These are phyloP conservation scores for Alternaria panax DNA, from an alignment of 2,329 filamentous ascomycete genomes.

Conservation along the genomic window DNA sequence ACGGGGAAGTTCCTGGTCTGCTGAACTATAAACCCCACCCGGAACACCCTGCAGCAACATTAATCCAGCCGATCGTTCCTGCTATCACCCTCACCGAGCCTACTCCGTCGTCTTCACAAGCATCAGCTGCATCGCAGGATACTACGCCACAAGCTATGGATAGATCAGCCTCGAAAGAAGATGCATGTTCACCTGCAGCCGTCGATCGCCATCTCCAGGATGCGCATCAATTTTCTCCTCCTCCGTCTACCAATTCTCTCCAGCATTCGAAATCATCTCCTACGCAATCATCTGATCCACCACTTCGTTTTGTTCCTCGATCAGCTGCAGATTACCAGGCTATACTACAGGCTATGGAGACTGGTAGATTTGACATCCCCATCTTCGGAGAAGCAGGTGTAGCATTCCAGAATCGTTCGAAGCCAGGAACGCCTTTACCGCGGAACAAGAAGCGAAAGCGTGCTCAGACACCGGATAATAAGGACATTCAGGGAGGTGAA, in stretches of 20 bases:
- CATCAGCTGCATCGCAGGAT: not conserved
- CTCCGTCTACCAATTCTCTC: not conserved
- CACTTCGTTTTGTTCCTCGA: not conserved
- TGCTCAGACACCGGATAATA: not conserved
- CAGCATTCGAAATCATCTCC: not conserved
- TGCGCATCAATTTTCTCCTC: not conserved
- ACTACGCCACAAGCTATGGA: rapidly evolving
- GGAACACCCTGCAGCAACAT: not conserved
- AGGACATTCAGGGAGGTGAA: not conserved
- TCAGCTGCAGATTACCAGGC: not conserved
- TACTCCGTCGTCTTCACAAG: not conserved
- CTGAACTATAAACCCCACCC: not conserved
- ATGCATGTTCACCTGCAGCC: not conserved
- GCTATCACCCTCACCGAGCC: not conserved
- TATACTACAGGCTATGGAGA: not conserved
- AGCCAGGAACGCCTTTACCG: not conserved
- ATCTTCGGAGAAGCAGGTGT: not conserved
- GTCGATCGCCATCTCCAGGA: not conserved
- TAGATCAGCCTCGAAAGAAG: not conserved
- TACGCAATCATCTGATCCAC: not conserved
- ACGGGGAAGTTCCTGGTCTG: not conserved
- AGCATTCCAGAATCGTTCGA: not conserved
- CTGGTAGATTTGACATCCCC: not conserved
- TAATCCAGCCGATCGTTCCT: not conserved
- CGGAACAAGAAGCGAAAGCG: not conserved